phyloP scores from a whole-genome alignment of 345 rosid genomes.

The Brassica rapa region DNA sequence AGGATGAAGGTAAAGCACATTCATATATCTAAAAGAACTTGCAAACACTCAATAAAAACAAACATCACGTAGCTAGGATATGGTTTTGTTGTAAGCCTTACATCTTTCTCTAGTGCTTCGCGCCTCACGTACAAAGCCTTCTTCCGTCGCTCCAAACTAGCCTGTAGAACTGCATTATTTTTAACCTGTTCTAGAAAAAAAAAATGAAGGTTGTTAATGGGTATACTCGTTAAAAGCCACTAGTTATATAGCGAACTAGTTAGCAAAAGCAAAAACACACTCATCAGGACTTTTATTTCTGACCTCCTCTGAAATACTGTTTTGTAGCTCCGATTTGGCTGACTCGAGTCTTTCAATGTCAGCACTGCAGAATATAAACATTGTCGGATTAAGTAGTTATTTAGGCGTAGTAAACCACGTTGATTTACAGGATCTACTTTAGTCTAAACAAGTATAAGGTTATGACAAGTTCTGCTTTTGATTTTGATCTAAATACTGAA shows the following conservation, averaged over 20 bases:
- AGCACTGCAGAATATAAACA: conserved; percentile 45
- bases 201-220: conserved; percentile 6
- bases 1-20: conserved; percentile 21
- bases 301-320: conserved; percentile 74
- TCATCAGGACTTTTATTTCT: conserved; percentile 5
- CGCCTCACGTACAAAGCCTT: conserved; percentile 65
- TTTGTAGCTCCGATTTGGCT: conserved; percentile 61
- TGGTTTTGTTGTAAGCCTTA: conserved; percentile 46
- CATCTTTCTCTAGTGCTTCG: conserved; percentile 72
- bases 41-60: neutral
- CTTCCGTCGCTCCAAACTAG: conserved; percentile 64
- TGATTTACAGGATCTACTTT: neutral
- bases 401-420: neutral
- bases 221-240: conserved; percentile 6
- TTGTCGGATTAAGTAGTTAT: conserved; percentile 5
- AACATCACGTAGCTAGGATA: conserved; percentile 8
- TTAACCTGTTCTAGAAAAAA: conserved; percentile 50
- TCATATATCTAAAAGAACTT: neutral
- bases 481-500: neutral
- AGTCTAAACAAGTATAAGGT: conserved; percentile 4
- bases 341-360: conserved; percentile 76
- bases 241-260: conserved; percentile 17
- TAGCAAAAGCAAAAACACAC: neutral
- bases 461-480: neutral
- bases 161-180: conserved; percentile 62